These are phyloP conservation scores for Ocimum tenuiflorum DNA, from an alignment of 257 asterid species.

Conservation along the genomic window DNA sequence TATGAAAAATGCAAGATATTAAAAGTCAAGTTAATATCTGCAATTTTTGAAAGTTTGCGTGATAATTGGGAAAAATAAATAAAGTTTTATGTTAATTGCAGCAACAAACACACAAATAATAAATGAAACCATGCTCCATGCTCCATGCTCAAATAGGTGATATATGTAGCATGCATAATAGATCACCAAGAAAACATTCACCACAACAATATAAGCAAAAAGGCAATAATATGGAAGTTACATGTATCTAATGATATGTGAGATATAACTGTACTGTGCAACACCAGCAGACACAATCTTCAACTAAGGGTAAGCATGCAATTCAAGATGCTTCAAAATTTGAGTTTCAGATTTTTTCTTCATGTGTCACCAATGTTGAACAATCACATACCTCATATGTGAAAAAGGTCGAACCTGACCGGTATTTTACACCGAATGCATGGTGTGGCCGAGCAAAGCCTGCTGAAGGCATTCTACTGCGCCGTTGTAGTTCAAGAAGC, in stretches of 20 bases:
- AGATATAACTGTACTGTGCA: conserved; percentile 6
- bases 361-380: too few relatives aligned
- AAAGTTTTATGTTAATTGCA: too few relatives aligned
- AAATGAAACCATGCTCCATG: too few relatives aligned
- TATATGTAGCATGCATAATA: neutral
- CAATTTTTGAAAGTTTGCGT: too few relatives aligned
- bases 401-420: neutral
- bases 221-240: conserved; percentile 9
- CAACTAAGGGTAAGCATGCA: conserved; percentile 16
- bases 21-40: too few relatives aligned
- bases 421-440: conserved; percentile 33
- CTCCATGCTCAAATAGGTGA: too few relatives aligned
- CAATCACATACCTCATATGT: neutral
- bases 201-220: conserved; percentile 13
- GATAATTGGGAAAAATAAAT: too few relatives aligned
- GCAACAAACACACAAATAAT: too few relatives aligned
- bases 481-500: conserved; percentile 63
- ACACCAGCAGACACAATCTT: conserved; percentile 1
- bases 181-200: conserved; percentile 4
- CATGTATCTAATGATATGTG: neutral
- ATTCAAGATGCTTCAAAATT: neutral
- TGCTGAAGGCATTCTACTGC: conserved; percentile 71
- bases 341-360: neutral
- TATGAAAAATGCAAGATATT: too few relatives aligned
- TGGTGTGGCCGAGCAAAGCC: conserved; percentile 32